phyloP scores from a whole-genome alignment of 2,329 filamentous ascomycete species.

The Xylariales sp. region DNA sequence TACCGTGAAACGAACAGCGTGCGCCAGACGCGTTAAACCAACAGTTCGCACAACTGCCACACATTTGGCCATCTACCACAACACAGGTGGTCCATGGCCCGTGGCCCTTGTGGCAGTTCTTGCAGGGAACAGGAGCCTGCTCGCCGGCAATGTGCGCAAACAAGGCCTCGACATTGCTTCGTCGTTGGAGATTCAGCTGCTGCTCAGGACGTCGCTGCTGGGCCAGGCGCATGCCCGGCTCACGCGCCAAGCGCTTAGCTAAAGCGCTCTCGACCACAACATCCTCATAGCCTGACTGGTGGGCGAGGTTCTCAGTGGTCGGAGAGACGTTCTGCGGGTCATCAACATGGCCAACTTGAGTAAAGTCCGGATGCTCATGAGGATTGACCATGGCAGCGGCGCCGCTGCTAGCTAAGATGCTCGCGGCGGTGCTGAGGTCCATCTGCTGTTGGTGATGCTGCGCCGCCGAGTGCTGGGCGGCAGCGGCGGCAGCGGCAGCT shows the following conservation, averaged over 20 bases:
- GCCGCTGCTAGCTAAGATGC: slow-evolving; percentile 25
- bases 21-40: slow-evolving; percentile 60
- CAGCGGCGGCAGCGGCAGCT: slow-evolving; percentile 4
- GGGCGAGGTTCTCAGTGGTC: slow-evolving; percentile 44
- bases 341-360: slow-evolving; percentile 9
- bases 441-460: slow-evolving; percentile 24
- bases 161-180: slow-evolving; percentile 57
- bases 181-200: slow-evolving; percentile 49
- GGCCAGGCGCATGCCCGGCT: slow-evolving; percentile 44
- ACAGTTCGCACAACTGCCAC: slow-evolving; percentile 58
- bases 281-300: slow-evolving; percentile 39
- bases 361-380: slow-evolving; percentile 23
- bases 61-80: slow-evolving; percentile 57
- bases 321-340: slow-evolving; percentile 16
- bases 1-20: slow-evolving; percentile 57
- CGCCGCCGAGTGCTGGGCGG: slow-evolving; percentile 16
- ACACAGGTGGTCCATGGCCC: slow-evolving; percentile 56
- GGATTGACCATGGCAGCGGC: slow-evolving; percentile 23
- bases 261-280: slow-evolving; percentile 50
- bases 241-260: slow-evolving; percentile 47
- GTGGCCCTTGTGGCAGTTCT: slow-evolving; percentile 57
- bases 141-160: slow-evolving; percentile 54
- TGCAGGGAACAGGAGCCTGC: slow-evolving; percentile 44
- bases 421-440: slow-evolving; percentile 22
- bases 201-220: slow-evolving; percentile 51